Evolutionary conservation across 1,284 basidiomycete species (phyloP), one percentile per base, ranked within the genome.

Genomic region (Hortiboletus rubellus): DNA sequence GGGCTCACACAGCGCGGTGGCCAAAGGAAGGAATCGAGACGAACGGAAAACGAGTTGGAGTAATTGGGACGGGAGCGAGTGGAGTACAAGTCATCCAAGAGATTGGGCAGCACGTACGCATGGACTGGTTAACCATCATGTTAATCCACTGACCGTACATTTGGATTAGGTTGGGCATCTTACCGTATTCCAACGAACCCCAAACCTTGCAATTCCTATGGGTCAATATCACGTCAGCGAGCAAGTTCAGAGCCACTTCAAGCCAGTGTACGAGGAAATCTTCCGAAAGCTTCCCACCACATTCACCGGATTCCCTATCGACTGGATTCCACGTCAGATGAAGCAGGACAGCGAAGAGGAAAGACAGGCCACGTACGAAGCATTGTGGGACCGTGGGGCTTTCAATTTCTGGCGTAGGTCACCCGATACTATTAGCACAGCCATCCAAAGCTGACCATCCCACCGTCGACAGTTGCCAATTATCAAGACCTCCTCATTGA

Each of bases 61-160:
- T 66, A 3, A 57, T 66, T 11, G 64, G 64, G 3, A 66, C 63
- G 0, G 64, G 64, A n/a, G 53, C 59, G 14, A 65, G 62, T 38
- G 64, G 59, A 2, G 59, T 65, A 3, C 65, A 63, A 34, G 37
- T 54, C 1, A 61, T 52, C 14, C 60, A 63, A 52, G 65, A 55
- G 12, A 52, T 65, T 10, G 63, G 63, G 6, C 27, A 0, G 34
- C 54, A 60, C 9, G 65, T 64, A 56, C 14, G 62, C 24, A 27
- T 7, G n/a, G 3, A 24, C 14, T 38, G 7, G 8, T 5, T 3
- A 15, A 24, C 18, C 8, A 0, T 34, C 10, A 37, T 3, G 5
- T 22, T 15, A 14, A 9, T 24, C 3, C 3, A 37, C 34, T 62
- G 7, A 54, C 22, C 8, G 12, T 3, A 7, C 12, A 27, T 4